Base-by-base conservation (phyloP, 768 basidiomycete genomes). In the Atractiella rhizophila region DNA sequence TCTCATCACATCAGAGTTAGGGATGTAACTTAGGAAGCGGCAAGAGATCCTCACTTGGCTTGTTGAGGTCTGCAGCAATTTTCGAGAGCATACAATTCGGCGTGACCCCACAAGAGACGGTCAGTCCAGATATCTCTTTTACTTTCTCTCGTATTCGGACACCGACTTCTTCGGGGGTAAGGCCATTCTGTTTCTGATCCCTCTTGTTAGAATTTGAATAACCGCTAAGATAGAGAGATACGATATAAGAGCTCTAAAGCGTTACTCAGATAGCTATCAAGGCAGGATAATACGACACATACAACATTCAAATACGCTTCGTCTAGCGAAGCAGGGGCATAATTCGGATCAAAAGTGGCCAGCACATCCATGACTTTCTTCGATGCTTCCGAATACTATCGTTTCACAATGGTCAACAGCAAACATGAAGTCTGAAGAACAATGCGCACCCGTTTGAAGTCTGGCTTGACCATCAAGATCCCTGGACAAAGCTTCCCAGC, bases 1-100 rank as follows among this genome's bases (percentile, higher is more conserved):
- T 43, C 4, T 16, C 15, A 43, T 11, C 20, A 11, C 10, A 29
- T 11, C 16, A 11, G 19, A 30, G 10, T 40, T 8, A 39, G 5
- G n/a, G 31, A 23, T 20, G 18, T 9, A 16, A 10, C 29, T 5
- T 21, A 16, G 4, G 15, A 34, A 28, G 18, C 3, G 28, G 20
- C 38, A 40, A 31, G 19, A 44, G 46, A 31, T 50, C 45, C 28
- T 46, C 33, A 23, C 28, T 28, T 39, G 36, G 48, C 43, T 45
- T 48, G 38, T 48, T 49, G 28, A 50, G 12, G 38, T 49, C 52
- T 16, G 54, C 49, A 5, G 45, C 46, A 40, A 80, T 78, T 66
- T 96, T 96, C 29, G 85, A 82, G 15, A 96, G 65, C 76, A 85
- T 83, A 73, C 77, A 78, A 60, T 86, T 96, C 1, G 88, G 79